Evolutionary conservation across 2,329 filamentous ascomycete species (phyloP).

Genomic region (Rugonectria rugulosa): DNA sequence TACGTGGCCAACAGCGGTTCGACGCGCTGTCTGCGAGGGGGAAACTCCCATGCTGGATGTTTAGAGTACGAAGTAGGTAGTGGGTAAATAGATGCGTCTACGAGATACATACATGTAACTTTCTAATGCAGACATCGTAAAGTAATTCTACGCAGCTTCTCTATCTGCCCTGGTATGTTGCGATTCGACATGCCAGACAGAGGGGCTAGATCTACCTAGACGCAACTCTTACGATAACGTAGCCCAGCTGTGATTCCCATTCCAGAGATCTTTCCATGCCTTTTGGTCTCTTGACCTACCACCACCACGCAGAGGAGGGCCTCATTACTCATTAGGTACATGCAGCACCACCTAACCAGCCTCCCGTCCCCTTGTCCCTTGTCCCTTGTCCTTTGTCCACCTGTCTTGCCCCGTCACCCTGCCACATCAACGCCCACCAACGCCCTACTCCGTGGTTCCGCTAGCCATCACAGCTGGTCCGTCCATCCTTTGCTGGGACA

Average conservation of each 20-base stretch:
- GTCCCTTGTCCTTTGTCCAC: conserved; percentile 3
- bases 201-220: no score
- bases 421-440: conserved; percentile 19
- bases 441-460: no score
- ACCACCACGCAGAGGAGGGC: background rate
- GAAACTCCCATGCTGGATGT: background rate
- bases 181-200: no score
- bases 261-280: background rate
- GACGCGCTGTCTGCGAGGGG: background rate
- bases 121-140: no score
- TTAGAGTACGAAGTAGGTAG: background rate
- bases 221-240: no score
- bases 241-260: no score
- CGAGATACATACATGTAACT: background rate
- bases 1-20: background rate
- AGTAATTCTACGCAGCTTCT: no score
- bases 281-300: background rate
- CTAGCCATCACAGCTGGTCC: conserved; percentile 4
- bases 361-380: conserved; percentile 6
- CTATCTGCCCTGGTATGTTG: no score
- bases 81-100: background rate
- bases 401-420: conserved; percentile 1
- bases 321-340: no score
- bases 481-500: conserved; percentile 13
- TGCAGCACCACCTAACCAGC: no score